Evolutionary conservation across 768 basidiomycete genomes (phyloP).

Genomic region (Amyloporia xantha): DNA sequence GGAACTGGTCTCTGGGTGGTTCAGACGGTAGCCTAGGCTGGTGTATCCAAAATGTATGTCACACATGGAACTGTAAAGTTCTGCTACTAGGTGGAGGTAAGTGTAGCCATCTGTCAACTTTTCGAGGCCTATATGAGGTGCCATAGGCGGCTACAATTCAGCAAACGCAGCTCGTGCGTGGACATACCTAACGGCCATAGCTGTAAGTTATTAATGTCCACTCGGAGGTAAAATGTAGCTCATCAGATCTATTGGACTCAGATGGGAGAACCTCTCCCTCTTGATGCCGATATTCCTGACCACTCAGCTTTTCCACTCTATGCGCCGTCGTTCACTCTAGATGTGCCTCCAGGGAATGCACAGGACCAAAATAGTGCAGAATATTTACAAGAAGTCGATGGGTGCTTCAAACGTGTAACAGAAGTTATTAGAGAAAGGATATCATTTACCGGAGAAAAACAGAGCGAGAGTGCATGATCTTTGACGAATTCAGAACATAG

Average conservation of each 20-base stretch:
- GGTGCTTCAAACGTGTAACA: conserved; percentile 14
- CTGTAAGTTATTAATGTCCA: conserved; percentile 38
- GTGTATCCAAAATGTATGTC: conserved; percentile 48
- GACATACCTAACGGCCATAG: conserved; percentile 73
- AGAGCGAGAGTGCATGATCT: not conserved
- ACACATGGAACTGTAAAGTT: conserved; percentile 53
- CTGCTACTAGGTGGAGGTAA: conserved; percentile 74
- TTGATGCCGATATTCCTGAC: conserved; percentile 69
- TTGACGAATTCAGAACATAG: not conserved
- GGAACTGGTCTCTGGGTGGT: conserved; percentile 61
- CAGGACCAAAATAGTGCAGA: conserved; percentile 64
- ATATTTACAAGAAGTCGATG: conserved; percentile 42
- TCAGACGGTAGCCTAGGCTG: conserved; percentile 57
- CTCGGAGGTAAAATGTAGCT: not conserved
- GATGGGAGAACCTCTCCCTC: conserved; percentile 46
- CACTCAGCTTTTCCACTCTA: conserved; percentile 68
- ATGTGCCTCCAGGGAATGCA: conserved; percentile 67
- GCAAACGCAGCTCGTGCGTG: conserved; percentile 84
- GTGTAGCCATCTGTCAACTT: conserved; percentile 10
- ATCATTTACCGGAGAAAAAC: not conserved
- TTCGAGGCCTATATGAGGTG: not conserved
- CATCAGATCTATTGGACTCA: conserved; percentile 22
- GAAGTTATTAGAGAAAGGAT: conserved; percentile 9
- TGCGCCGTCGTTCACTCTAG: conserved; percentile 75
- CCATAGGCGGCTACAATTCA: conserved; percentile 72